Base-by-base conservation (phyloP, 2,329 filamentous ascomycete species). In the Aureobasidium namibiae region DNA sequence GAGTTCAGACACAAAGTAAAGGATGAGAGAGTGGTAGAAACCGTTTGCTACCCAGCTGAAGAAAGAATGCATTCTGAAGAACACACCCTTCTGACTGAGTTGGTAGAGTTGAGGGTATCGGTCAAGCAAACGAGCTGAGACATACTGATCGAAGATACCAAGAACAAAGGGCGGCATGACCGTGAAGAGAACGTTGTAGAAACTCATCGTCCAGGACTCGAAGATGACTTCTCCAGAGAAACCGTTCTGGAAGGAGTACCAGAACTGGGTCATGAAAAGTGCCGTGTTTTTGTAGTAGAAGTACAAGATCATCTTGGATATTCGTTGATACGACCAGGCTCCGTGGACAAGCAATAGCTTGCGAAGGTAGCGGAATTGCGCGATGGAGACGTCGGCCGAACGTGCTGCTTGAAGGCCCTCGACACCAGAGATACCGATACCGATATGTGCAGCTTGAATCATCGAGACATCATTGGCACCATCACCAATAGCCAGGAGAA, bases 251-350 rank as follows among this genome's bases (percentile, higher is more conserved):
- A 99, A 99, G 0, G 91, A 90, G 75, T 94, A 97, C 90, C 95
- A 99, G 72, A 99, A 99, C 72, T 99, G 95, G 61, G 95, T 99
- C 88, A 99, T 92, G 76, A 97, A 99, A 62, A 99, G 80, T 21
- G 92, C 88, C 65, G 97, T 96, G 76, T 99, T 99, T 81, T 99
- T 99, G 81, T 99, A 99, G 74, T 97, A 99, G 7, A 94, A 97
- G 76, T 96, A 99, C 63, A 99, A 75, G 67, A 99, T 97, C 61
- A 95, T 91, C 76, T 95, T 96, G 81, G 89, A 92, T 71, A 99
- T 88, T 61, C 94, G 88, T 72, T 96, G 92, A 71, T 99, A 99
- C 71, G 90, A 95, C 94, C 94, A 99, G 6, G 92, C 87, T 24
- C 94, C 94, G 70, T 99, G 94, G 11, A 99, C 94, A 26, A 99